A percentile compares a stretch with the other conserved stretches of the same genome.
Conservation (phyloP, 805 yeast species). For the Yarrowia osloensis region DNA sequence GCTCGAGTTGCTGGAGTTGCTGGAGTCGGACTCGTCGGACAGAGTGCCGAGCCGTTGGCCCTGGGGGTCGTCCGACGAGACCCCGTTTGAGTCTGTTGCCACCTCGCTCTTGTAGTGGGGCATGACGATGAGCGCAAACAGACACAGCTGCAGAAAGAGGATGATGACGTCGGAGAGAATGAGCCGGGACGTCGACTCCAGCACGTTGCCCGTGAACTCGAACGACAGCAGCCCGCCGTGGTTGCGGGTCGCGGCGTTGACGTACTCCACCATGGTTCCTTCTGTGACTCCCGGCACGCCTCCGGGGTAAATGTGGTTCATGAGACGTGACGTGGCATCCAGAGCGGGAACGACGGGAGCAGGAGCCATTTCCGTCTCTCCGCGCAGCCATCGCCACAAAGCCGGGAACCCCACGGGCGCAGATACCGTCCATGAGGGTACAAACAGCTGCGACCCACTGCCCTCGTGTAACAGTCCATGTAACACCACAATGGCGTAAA, state of each 20-base stretch:
- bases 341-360: neutral
- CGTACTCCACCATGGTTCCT: conserved; percentile 21
- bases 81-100: neutral
- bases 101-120: conserved; percentile 2
- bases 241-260: neutral
- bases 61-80: neutral
- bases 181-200: neutral
- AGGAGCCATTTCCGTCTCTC: neutral
- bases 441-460: neutral
- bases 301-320: conserved; percentile 29
- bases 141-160: neutral
- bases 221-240: conserved; percentile 15
- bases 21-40: conserved; percentile 1
- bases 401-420: conserved; percentile 5
- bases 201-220: conserved; percentile 21
- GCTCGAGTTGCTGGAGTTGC: too few species aligned
- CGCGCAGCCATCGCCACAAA: conserved; percentile 3
- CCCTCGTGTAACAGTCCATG: conserved; percentile 6
- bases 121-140: conserved; percentile 5
- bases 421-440: conserved; percentile 5
- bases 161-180: conserved; percentile 6
- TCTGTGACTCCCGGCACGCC: conserved; percentile 18
- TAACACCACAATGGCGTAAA: neutral
- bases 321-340: neutral
- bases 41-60: neutral